A percentile compares a stretch with the other conserved stretches of the same genome.
Conservation (phyloP, 768 basidiomycete genomes). For the Rubroboletus pulcherrimus region DNA sequence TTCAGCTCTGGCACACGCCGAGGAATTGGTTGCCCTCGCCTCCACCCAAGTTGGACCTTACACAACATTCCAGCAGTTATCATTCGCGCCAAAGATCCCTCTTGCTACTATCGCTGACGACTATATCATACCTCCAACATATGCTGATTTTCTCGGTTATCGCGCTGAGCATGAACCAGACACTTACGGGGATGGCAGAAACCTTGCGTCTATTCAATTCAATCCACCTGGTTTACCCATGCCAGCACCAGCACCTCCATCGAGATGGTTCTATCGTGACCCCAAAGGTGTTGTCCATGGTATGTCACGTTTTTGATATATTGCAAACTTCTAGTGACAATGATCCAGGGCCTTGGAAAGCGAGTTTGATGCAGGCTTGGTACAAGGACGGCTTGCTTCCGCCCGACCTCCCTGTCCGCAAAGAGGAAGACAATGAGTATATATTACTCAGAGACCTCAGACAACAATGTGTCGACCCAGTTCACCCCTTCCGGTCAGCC, state of each 20-base stretch:
- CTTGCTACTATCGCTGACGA: conserved; percentile 85
- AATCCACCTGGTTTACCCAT: conserved; percentile 77
- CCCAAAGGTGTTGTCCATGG: conserved; percentile 79
- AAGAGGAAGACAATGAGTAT: conserved; percentile 70
- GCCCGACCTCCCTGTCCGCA: conserved; percentile 74
- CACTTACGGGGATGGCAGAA: conserved; percentile 39
- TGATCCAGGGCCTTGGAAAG: conserved; percentile 74
- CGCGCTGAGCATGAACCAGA: conserved; percentile 61
- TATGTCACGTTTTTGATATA: conserved; percentile 32
- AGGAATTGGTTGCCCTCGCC: conserved; percentile 65
- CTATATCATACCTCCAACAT: conserved; percentile 89
- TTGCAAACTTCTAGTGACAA: conserved; percentile 7
- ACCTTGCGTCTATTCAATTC: conserved; percentile 62
- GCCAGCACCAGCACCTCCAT: conserved; percentile 62
- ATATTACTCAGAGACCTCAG: conserved; percentile 69
- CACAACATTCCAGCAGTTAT: conserved; percentile 88
- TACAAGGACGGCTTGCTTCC: conserved; percentile 82
- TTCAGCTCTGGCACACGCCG: conserved; percentile 43
- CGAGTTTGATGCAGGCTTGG: conserved; percentile 87
- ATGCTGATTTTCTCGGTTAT: conserved; percentile 73
- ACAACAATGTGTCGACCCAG: conserved; percentile 77
- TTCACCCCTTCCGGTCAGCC: conserved; percentile 61
- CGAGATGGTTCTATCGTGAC: conserved; percentile 80
- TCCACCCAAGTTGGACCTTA: conserved; percentile 77
- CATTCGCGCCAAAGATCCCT: conserved; percentile 84